Evolutionary conservation across 768 basidiomycete genomes (phyloP), one percentile per base, ranked within the genome.

Genomic region (Boletellus ananas): DNA sequence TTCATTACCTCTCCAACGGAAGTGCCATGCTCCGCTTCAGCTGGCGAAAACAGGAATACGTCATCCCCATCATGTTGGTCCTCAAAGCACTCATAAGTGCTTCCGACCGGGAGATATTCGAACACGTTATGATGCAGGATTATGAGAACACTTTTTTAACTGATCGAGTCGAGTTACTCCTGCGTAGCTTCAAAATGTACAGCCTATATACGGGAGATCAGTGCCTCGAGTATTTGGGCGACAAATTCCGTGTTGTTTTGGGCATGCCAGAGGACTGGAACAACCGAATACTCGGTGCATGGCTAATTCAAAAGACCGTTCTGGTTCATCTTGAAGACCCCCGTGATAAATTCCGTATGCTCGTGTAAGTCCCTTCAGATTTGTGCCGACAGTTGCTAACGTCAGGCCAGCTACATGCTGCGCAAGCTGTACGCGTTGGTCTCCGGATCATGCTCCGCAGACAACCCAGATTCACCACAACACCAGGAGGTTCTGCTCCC

Each of bases 391-490:
- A 20, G 13, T 31, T 16, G 14, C 55, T 64, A 12, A 62, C 36
- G 12, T 34, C n/a, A 27, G 20, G 42, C 17, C 60, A 97, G 94
- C 34, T 97, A 94, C 74, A 98, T 98, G 96, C 77, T 98, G 27
- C 87, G 94, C 54, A 99, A 98, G 70, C 75, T 99, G 12, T 98
- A 91, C 60, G 80, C 91, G 1, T 74, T 93, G 16, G 94, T 98
- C 7, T 94, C 94, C 5, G 85, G 87, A 37, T 81, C 86, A 37
- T 96, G 91, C 58, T 89, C 88, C 59, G 79, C 88, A 44, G 96
- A 99, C 72, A 98, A 98, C 65, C 94, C 96, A 5, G 96, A 99
- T 77, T 98, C 94, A 1, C 94, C 96, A 51, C 95, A 98, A 65
- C 91, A 98, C 63, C 96, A 99, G 67, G 96, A 99, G 64, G 93